A percentile compares a stretch with the other conserved stretches of the same genome.
These are phyloP conservation scores for Trichoderma sp. DNA, from an alignment of 2,329 filamentous ascomycete genomes.

Conservation along the genomic window DNA sequence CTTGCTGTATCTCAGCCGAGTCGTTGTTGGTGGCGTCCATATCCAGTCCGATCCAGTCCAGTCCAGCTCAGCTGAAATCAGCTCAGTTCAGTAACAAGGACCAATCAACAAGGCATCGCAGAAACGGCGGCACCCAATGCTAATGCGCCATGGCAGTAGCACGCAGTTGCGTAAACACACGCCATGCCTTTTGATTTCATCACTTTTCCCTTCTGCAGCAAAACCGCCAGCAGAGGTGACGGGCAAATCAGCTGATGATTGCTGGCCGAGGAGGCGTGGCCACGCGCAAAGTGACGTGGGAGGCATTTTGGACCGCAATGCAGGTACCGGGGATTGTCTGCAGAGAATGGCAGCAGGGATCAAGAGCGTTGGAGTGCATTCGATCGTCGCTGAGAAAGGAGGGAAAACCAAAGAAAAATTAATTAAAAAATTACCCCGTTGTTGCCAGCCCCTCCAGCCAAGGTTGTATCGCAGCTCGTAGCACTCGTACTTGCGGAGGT, in stretches of 20 bases:
- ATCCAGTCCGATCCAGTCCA: neutral
- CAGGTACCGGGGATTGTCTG: slow-evolving; percentile 26
- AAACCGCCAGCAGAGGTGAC: neutral
- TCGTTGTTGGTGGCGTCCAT: too few species aligned
- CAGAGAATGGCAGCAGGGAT: slow-evolving; percentile 21
- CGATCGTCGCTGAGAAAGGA: slow-evolving; percentile 1
- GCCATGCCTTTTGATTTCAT: neutral
- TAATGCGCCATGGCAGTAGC: neutral
- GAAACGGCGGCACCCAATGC: neutral
- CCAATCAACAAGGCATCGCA: neutral
- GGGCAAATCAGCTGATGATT: slow-evolving; percentile 19
- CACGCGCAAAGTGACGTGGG: slow-evolving; percentile 25
- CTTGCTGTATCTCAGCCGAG: neutral
- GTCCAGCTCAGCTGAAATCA: neutral
- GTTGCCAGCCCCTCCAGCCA: neutral
- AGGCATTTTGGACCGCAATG: slow-evolving; percentile 27
- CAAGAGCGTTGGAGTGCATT: neutral
- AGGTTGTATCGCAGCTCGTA: neutral
- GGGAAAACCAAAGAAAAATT: neutral
- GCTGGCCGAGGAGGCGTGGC: slow-evolving; percentile 14
- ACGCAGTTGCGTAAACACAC: neutral
- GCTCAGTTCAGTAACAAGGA: neutral
- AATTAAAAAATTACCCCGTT: neutral
- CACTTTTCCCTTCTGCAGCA: neutral
- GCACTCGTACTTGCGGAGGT: neutral